phyloP scores from a whole-genome alignment of 371 early-diverging fungal species.

The Hamiltosporidium magnivora region DNA sequence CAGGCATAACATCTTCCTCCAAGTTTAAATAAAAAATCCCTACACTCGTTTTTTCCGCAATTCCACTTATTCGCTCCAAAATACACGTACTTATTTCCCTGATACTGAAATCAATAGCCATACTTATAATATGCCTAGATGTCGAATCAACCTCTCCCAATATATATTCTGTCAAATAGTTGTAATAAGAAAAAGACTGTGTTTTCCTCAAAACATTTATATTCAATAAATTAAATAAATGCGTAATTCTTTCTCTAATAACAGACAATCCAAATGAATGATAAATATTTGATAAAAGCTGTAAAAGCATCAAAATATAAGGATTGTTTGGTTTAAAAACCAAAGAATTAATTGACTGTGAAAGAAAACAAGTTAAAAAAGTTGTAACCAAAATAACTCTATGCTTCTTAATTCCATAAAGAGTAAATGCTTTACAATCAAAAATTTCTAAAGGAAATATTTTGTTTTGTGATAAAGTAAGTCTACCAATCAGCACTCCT shows the following conservation, averaged over 20 bases:
- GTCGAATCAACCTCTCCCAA: background rate
- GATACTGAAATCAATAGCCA: constrained; percentile 41
- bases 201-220: background rate
- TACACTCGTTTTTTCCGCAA: constrained; percentile 24
- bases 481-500: constrained; percentile 35
- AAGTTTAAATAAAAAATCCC: constrained; percentile 13
- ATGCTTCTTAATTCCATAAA: constrained; percentile 27
- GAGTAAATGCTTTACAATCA: constrained; percentile 37
- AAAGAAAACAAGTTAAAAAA: constrained; percentile 28
- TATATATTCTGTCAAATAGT: background rate
- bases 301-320: constrained; percentile 38
- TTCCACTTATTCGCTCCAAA: constrained; percentile 17
- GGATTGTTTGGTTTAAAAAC: constrained; percentile 48
- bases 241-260: constrained; percentile 18
- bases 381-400: constrained; percentile 32
- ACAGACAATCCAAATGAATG: constrained; percentile 12
- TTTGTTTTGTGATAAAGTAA: constrained; percentile 29
- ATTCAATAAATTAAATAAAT: background rate
- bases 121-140: constrained; percentile 33
- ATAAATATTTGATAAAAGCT: constrained; percentile 26
- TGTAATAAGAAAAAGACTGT: background rate
- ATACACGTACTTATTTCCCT: constrained; percentile 28
- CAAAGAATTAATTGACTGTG: constrained; percentile 18
- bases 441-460: constrained; percentile 29
- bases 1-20: background rate